These are phyloP conservation scores for Serendipita sp. DNA, from an alignment of 768 basidiomycete species.

Conservation along the genomic window DNA sequence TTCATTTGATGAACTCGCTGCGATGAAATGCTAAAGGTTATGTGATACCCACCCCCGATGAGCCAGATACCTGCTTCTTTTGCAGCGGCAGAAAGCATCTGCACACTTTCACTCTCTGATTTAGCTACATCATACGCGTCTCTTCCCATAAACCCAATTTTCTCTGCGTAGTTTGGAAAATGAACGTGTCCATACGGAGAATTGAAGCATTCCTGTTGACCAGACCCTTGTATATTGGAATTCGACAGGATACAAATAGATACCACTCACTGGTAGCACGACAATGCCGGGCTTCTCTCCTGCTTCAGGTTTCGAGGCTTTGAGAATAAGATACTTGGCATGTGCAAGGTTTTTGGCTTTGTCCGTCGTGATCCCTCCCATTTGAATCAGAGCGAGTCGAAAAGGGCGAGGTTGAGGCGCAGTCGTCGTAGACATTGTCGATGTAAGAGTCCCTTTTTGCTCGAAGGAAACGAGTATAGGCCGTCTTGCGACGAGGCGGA, in stretches of 20 bases:
- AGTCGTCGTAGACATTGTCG: too few species aligned
- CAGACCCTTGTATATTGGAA: neutral
- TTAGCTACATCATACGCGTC: constrained; percentile 37
- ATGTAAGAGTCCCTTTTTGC: too few species aligned
- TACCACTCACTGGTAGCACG: constrained; percentile 55
- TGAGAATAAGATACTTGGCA: constrained; percentile 64
- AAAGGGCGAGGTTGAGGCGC: constrained; percentile 28
- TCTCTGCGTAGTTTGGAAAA: constrained; percentile 75
- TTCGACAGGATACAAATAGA: neutral
- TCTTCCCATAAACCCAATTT: constrained; percentile 44
- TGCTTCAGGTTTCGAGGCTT: constrained; percentile 33
- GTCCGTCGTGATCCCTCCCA: constrained; percentile 53
- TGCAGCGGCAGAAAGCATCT: constrained; percentile 65
- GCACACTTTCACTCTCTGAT: constrained; percentile 58
- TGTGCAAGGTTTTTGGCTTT: constrained; percentile 67
- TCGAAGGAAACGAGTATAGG: too few species aligned
- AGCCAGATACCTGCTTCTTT: constrained; percentile 70
- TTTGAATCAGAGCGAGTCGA: constrained; percentile 75
- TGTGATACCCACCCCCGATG: constrained; percentile 53
- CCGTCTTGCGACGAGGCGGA: neutral
- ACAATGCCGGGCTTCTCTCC: constrained; percentile 53
- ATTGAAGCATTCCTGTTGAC: constrained; percentile 66
- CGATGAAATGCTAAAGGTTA: neutral
- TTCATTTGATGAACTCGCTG: too few species aligned
- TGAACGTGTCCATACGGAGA: constrained; percentile 66